Evolutionary conservation across 2,329 filamentous ascomycete genomes (phyloP).

Genomic region (Thelonectria rubi): DNA sequence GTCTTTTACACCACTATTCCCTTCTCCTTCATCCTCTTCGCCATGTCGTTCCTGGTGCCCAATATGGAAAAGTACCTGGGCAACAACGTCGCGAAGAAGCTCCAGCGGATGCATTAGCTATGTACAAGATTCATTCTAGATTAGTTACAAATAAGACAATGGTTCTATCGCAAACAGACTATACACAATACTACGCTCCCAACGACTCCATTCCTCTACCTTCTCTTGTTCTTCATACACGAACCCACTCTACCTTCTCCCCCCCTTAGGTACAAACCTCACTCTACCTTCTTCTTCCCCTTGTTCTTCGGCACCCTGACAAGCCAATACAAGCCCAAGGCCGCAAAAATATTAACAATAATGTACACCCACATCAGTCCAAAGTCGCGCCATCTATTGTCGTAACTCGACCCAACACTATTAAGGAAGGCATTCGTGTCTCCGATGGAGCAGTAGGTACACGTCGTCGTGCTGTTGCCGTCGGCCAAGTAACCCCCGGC

Average conservation of each 20-base stretch:
- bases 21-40: conserved; percentile 50
- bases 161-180: background rate
- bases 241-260: too few species aligned
- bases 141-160: background rate
- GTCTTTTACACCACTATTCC: conserved; percentile 54
- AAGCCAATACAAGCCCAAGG: conserved; percentile 66
- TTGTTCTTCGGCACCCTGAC: conserved; percentile 57
- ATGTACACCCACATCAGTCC: conserved; percentile 70
- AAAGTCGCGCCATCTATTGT: conserved; percentile 73
- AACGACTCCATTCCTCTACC: too few species aligned
- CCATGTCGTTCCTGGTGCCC: conserved; percentile 50
- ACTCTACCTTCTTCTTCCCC: conserved; percentile 28
- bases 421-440: conserved; percentile 63
- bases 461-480: conserved; percentile 55
- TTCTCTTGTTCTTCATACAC: too few species aligned
- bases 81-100: conserved; percentile 55
- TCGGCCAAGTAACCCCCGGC: conserved; percentile 66
- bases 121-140: background rate
- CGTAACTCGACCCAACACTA: conserved; percentile 60
- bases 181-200: too few species aligned
- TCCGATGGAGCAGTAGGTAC: conserved; percentile 63
- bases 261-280: background rate
- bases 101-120: conserved; percentile 40
- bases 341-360: conserved; percentile 65
- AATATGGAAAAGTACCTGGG: conserved; percentile 56